Evolutionary conservation across 192 early-diverging fungal genomes (phyloP).

Genomic region (Podochytrium sp.): DNA sequence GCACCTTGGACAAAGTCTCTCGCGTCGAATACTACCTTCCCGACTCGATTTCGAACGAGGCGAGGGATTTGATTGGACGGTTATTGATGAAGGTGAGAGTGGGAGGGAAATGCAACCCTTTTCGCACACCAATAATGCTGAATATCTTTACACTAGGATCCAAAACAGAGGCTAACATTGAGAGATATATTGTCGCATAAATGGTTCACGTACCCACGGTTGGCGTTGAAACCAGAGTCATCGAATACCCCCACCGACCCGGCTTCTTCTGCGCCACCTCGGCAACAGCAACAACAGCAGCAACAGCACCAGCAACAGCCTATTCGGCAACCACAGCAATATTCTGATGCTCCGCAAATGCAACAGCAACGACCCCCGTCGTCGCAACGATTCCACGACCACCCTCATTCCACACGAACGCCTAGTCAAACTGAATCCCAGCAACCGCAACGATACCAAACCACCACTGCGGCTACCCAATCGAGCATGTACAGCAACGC

Average conservation of each 20-base stretch:
- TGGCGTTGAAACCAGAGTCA: conserved; percentile 4
- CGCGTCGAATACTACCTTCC: conserved; percentile 62
- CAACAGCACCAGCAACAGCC: conserved; percentile 5
- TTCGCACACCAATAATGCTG: not conserved
- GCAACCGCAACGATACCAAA: too few species aligned
- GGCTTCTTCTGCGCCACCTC: not conserved
- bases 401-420: too few species aligned
- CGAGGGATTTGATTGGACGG: conserved; percentile 56
- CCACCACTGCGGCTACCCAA: too few species aligned
- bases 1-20: conserved; percentile 59
- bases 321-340: too few species aligned
- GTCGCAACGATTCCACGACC: too few species aligned
- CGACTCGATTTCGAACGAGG: conserved; percentile 50
- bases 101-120: conserved; percentile 38
- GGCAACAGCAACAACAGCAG: not conserved
- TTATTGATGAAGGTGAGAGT: conserved; percentile 59
- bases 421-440: too few species aligned
- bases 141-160: conserved; percentile 44
- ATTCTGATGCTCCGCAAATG: too few species aligned
- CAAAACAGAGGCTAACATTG: conserved; percentile 54
- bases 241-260: not conserved
- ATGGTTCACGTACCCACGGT: conserved; percentile 36
- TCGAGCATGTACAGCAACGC: too few species aligned
- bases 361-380: too few species aligned
- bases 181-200: conserved; percentile 54